Evolutionary conservation across 2,329 filamentous ascomycete species (phyloP), one percentile per base, ranked within the genome.

Genomic region (Emmonsiellopsis sp.): DNA sequence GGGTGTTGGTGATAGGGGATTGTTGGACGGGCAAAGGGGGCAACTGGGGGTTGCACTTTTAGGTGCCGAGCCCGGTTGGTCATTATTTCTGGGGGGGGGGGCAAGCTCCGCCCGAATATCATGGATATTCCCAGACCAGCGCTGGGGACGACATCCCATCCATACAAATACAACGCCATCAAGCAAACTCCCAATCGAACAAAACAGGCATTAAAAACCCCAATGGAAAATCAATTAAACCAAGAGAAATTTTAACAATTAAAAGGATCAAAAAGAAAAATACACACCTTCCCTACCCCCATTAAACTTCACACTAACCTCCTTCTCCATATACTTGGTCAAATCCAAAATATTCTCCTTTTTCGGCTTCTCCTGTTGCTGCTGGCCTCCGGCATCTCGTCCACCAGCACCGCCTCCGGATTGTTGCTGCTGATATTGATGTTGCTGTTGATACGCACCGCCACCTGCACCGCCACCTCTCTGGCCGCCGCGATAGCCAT

Each of bases 281-380:
- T 50, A 68, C 79, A 57, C 67, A 93, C 90, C 88, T 78, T 96
- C 90, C 56, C 92, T 78, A 1, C 93, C 93, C 42, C 93, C 93
- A 66, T 89, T 96, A 72, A 98, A 97, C 74, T 97, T 97, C 68
- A 98, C 91, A 8, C 81, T 87, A 62, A 98, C 89, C 67, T 86
- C 81, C 81, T 96, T 95, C 72, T 98, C 90, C 86, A 95, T 90
- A 73, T 97, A 98, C 76, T 95, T 95, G 68, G 79, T 83, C 65
- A 98, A 73, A 67, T 98, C 92, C 52, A 98, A 82, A 64, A 98
- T 98, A 70, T 96, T 97, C 74, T 98, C 93, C 79, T 97, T 97
- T 83, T 95, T 96, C 57, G 90, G 89, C 63, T 85, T 82, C 73
- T 94, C 88, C 61, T 79, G 74, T 57, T 80, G 74, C 56, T 78